phyloP scores from a whole-genome alignment of 1,284 basidiomycete species.

The Apiotrichum sp. region DNA sequence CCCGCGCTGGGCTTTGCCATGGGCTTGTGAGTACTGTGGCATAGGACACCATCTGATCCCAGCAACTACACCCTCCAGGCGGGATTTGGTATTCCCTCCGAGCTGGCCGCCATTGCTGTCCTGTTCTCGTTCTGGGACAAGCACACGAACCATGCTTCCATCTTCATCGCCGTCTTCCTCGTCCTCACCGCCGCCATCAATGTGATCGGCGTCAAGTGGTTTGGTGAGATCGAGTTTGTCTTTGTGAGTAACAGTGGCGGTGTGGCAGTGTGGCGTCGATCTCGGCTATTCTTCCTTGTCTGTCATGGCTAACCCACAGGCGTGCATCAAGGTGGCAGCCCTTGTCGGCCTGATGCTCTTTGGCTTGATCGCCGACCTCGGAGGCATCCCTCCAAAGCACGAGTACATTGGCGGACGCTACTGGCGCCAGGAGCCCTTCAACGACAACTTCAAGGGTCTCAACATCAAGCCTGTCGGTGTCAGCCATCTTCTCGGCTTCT shows the following conservation, averaged over 20 bases:
- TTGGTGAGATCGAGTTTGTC: slow-evolving; percentile 55
- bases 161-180: slow-evolving; percentile 15
- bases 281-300: background rate
- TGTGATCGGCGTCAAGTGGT: slow-evolving; percentile 13
- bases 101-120: slow-evolving; percentile 68
- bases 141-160: slow-evolving; percentile 15
- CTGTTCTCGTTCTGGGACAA: slow-evolving; percentile 71
- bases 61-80: slow-evolving; percentile 19
- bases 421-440: slow-evolving; percentile 57
- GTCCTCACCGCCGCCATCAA: slow-evolving; percentile 8
- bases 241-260: slow-evolving; percentile 31
- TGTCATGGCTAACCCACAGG: background rate
- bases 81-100: slow-evolving; percentile 47
- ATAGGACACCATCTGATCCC: background rate
- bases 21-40: slow-evolving; percentile 11
- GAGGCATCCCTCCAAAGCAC: slow-evolving; percentile 58
- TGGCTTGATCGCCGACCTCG: slow-evolving; percentile 64
- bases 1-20: slow-evolving; percentile 18
- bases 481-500: slow-evolving; percentile 56
- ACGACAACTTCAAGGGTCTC: slow-evolving; percentile 29
- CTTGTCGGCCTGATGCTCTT: slow-evolving; percentile 51
- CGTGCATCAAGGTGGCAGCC: slow-evolving; percentile 63
- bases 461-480: slow-evolving; percentile 13
- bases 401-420: slow-evolving; percentile 49
- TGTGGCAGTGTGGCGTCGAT: background rate